Percentiles rank a stretch among this genome's conserved stretches.
Evolutionary conservation across 176 grass and related monocot species (phyloP).

Genomic region (Oryza punctata): DNA sequence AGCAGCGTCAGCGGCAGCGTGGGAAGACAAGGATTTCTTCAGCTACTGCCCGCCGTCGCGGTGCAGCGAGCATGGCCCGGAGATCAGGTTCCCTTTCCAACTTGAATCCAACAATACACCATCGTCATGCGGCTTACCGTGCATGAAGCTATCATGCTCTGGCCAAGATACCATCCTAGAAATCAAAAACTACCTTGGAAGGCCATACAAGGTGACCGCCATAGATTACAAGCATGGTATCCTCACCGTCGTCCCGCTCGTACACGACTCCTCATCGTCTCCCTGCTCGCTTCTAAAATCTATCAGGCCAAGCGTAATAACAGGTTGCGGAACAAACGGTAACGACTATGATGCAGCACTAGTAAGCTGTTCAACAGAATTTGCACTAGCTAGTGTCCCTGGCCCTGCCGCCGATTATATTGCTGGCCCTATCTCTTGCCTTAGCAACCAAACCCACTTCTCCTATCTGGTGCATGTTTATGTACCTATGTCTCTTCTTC

Average conservation of each 20-base stretch:
- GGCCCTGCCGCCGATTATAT: not conserved
- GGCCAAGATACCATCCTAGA: slow-evolving; percentile 47
- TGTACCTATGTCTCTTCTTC: not conserved
- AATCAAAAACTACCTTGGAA: not conserved
- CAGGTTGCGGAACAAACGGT: fast-evolving
- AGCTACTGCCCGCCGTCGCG: slow-evolving; percentile 1
- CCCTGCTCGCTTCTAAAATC: too few species aligned
- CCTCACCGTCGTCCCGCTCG: not conserved
- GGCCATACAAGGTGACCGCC: slow-evolving; percentile 16
- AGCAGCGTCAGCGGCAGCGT: not conserved
- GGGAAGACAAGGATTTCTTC: slow-evolving; percentile 47
- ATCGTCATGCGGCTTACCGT: slow-evolving; percentile 20
- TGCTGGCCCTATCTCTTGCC: not conserved
- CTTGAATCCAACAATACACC: slow-evolving; percentile 25
- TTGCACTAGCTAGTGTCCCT: not conserved
- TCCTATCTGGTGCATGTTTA: not conserved
- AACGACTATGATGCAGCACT: not conserved
- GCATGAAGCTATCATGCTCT: slow-evolving; percentile 51
- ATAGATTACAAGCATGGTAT: slow-evolving; percentile 4
- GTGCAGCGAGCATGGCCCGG: slow-evolving; percentile 41
- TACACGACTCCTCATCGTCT: not conserved
- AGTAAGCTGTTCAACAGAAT: slow-evolving; percentile 31
- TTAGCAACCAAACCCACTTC: not conserved
- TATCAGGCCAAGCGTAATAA: too few species aligned
- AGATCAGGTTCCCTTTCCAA: slow-evolving; percentile 56